Conservation (phyloP, 1,284 basidiomycete genomes). For the Gomphus sp. region DNA sequence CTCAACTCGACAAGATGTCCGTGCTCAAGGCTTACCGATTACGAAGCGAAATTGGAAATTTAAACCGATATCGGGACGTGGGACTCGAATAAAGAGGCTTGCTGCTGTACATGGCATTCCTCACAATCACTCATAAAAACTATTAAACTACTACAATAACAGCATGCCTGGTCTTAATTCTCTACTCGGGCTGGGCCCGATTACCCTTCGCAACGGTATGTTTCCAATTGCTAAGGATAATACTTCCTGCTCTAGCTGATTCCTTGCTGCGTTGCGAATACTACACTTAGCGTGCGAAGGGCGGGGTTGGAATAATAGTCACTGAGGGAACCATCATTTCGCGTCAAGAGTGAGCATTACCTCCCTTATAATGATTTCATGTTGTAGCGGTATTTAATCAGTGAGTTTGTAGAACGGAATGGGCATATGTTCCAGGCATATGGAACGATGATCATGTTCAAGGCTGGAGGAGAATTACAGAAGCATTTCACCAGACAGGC, state of each 20-base stretch:
- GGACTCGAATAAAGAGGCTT: background rate
- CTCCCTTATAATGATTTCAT: too few relatives aligned
- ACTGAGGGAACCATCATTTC: too few relatives aligned
- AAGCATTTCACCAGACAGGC: too few relatives aligned
- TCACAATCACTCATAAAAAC: background rate
- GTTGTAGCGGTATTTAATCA: too few relatives aligned
- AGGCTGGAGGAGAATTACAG: too few relatives aligned
- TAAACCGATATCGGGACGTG: background rate
- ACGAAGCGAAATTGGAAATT: background rate
- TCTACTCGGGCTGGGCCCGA: background rate
- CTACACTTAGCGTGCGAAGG: too few relatives aligned
- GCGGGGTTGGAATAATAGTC: too few relatives aligned
- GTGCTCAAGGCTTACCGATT: background rate
- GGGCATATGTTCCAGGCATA: too few relatives aligned
- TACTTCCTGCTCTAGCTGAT: background rate
- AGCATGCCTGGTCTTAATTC: slow-evolving; percentile 1
- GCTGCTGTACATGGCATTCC: background rate
- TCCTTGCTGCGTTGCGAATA: background rate
- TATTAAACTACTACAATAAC: background rate
- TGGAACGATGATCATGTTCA: too few relatives aligned
- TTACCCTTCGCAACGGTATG: background rate
- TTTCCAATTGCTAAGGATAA: background rate
- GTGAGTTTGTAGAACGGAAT: too few relatives aligned
- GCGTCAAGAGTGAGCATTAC: too few relatives aligned
- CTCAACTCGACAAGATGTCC: too few relatives aligned